A percentile compares a stretch with the other conserved stretches of the same genome.
These are phyloP conservation scores for Citrus cavaleriei DNA, from an alignment of 345 rosid genomes.

Conservation along the genomic window DNA sequence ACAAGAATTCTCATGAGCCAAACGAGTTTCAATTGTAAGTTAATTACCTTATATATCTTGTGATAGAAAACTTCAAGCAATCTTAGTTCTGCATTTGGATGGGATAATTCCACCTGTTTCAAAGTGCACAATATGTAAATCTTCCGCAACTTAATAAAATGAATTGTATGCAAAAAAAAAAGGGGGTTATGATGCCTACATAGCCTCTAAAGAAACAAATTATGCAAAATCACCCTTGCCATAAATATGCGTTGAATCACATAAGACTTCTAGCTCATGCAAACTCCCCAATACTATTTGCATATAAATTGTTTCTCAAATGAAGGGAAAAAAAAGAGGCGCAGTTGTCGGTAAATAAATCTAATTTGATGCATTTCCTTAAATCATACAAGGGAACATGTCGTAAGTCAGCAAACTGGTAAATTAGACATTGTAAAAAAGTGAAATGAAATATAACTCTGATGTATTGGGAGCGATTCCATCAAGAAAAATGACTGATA, in stretches of 20 bases:
- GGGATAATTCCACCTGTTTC: constrained; percentile 88
- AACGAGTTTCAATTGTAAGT: neutral
- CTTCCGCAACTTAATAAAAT: neutral
- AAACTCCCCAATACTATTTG: neutral
- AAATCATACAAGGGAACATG: neutral
- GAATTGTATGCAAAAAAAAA: neutral
- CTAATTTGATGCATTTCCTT: neutral
- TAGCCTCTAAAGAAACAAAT: neutral
- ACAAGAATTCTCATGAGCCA: neutral
- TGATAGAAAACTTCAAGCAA: constrained; percentile 92
- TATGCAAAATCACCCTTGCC: neutral
- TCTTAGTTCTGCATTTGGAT: constrained; percentile 86
- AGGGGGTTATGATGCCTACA: neutral
- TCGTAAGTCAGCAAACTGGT: no score
- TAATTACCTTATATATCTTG: constrained; percentile 85
- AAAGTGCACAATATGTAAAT: constrained; percentile 5
- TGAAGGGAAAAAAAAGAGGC: no score
- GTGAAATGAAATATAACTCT: neutral
- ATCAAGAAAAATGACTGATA: neutral
- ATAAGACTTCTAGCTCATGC: neutral
- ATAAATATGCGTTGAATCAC: neutral
- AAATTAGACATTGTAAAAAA: neutral
- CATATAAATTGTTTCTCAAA: neutral
- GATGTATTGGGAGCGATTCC: neutral
- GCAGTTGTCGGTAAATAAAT: neutral